phyloP scores from a whole-genome alignment of 306 rosid species.

The Luffa aegyptiaca region DNA sequence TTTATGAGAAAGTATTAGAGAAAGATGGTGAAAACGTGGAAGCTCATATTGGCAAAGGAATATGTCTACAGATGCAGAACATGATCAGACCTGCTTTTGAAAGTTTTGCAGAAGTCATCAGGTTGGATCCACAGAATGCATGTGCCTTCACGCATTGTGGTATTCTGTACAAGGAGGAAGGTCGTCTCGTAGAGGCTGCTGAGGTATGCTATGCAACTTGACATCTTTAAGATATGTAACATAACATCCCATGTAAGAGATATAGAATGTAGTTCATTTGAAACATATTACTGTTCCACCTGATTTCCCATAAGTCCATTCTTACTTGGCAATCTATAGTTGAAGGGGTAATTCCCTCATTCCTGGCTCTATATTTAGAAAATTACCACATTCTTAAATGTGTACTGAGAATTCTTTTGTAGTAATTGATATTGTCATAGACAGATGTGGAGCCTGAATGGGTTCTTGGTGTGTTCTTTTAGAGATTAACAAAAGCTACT shows the following conservation, averaged over 20 bases:
- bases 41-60: constrained; percentile 92
- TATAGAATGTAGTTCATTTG: background rate
- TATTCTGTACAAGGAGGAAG: constrained; percentile 87
- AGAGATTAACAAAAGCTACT: background rate
- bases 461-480: background rate
- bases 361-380: background rate
- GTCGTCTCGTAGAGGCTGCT: constrained; percentile 83
- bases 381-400: background rate
- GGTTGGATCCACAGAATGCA: constrained; percentile 73
- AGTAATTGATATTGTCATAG: background rate
- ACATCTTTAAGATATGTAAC: background rate
- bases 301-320: background rate
- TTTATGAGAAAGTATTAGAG: constrained; percentile 64
- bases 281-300: background rate
- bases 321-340: background rate
- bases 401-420: background rate
- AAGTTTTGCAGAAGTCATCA: constrained; percentile 68
- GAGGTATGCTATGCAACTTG: constrained; percentile 48
- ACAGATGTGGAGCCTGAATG: background rate
- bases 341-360: background rate
- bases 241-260: background rate
- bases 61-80: constrained; percentile 92
- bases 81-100: constrained; percentile 79
- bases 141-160: constrained; percentile 91
- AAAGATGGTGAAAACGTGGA: constrained; percentile 57